Evolutionary conservation across 352 stramenopile species (phyloP).

Genomic region (Pythium utonaiense): DNA sequence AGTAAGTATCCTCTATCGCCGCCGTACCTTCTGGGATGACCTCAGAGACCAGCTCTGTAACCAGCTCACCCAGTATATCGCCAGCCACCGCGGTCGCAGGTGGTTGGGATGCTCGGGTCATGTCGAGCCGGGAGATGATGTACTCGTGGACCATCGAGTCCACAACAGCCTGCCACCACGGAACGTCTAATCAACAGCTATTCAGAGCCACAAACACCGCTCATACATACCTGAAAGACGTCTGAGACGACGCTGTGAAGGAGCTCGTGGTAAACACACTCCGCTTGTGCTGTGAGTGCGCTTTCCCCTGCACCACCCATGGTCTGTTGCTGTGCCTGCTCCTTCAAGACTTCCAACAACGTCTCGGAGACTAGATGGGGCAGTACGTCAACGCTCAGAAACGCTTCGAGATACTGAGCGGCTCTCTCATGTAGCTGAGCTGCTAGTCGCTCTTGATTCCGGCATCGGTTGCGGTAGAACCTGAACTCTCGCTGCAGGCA

Average conservation of each 20-base stretch:
- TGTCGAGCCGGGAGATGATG: conserved; percentile 26
- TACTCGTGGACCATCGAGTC: conserved; percentile 38
- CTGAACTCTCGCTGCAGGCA: conserved; percentile 37
- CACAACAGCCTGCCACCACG: conserved; percentile 18
- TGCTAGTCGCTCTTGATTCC: conserved; percentile 22
- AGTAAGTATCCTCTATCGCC: background rate
- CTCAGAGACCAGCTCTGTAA: conserved; percentile 29
- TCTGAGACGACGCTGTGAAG: conserved; percentile 22
- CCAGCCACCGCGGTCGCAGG: conserved; percentile 20
- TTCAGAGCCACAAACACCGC: too few species aligned
- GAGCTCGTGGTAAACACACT: conserved; percentile 6
- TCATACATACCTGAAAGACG: conserved; percentile 28
- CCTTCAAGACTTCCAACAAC: conserved; percentile 38
- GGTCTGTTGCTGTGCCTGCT: conserved; percentile 5
- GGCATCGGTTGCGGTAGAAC: conserved; percentile 29
- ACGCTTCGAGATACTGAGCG: conserved; percentile 32
- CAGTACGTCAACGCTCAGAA: conserved; percentile 6
- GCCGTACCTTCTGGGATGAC: conserved; percentile 33
- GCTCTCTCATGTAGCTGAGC: conserved; percentile 19
- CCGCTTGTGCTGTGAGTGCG: background rate
- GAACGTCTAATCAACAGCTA: background rate
- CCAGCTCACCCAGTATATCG: conserved; percentile 37
- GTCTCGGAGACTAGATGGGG: conserved; percentile 21
- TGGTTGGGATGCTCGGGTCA: conserved; percentile 28
- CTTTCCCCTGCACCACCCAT: background rate